phyloP scores from a whole-genome alignment of 2,329 filamentous ascomycete species.

The Stenocarpella maydis region DNA sequence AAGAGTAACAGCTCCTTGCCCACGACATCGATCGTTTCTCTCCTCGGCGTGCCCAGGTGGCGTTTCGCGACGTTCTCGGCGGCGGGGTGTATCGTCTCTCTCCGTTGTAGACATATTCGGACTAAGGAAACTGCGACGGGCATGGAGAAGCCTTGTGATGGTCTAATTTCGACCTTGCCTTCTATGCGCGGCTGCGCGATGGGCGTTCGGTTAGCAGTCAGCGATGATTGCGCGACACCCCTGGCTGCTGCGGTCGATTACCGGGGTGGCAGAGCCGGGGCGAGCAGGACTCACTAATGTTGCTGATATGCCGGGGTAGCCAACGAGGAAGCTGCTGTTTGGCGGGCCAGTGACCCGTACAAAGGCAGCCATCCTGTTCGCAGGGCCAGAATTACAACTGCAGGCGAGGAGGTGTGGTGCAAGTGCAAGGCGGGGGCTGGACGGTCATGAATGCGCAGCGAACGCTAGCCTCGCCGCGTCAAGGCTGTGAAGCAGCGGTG shows the following conservation, averaged over 20 bases:
- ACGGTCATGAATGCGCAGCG: slow-evolving; percentile 40
- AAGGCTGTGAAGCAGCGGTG: slow-evolving; percentile 36
- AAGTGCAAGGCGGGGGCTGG: slow-evolving; percentile 38
- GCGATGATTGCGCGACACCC: slow-evolving; percentile 30
- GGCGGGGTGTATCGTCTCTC: slow-evolving; percentile 95
- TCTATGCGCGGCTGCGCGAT: slow-evolving; percentile 85
- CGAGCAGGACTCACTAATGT: slow-evolving; percentile 76
- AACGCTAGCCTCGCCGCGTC: slow-evolving; percentile 39
- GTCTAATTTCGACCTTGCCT: slow-evolving; percentile 96
- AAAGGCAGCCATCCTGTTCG: slow-evolving; percentile 72
- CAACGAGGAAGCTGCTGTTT: slow-evolving; percentile 95
- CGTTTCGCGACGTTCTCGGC: slow-evolving; percentile 95
- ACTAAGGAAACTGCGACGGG: slow-evolving; percentile 92
- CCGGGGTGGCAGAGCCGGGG: slow-evolving; percentile 31
- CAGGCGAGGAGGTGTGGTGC: slow-evolving; percentile 23
- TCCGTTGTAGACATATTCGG: slow-evolving; percentile 89
- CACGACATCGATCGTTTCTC: slow-evolving; percentile 90
- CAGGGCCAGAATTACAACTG: slow-evolving; percentile 23
- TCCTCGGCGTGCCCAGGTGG: slow-evolving; percentile 86
- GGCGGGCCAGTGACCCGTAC: slow-evolving; percentile 97
- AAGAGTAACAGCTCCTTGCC: slow-evolving; percentile 96
- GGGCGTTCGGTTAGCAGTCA: slow-evolving; percentile 28
- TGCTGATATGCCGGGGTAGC: slow-evolving; percentile 97
- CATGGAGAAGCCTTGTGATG: slow-evolving; percentile 82
- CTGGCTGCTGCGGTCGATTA: background rate